Base-by-base conservation (phyloP, 164 flowering plant species). In the Magnolia officinalis region DNA sequence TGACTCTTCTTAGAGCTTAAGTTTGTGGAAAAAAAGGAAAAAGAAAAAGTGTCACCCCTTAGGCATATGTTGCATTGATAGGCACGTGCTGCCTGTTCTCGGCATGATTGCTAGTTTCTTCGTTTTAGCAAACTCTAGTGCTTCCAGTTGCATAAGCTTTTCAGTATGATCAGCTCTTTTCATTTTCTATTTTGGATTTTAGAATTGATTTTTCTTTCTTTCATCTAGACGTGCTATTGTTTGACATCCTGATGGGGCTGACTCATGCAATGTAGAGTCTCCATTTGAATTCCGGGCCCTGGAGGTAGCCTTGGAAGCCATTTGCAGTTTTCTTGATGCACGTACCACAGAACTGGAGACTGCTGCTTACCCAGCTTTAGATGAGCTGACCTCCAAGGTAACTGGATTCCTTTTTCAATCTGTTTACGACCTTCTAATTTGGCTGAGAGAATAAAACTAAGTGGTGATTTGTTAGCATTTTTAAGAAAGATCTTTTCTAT, bases 221-320 rank as follows among this genome's bases (percentile, higher is more conserved):
- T 55, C 45, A 14, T 52, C 18, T 20, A 78, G 18, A 71, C 75
- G 50, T 80, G 37, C 66, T 69, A 45, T 63, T 70, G 13, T 71
- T 71, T 63, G 4, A 16, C 31, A 23, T 63, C 31, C 21, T 79
- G 31, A 80, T 59, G 59, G 16, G 73, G 20, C 21, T 31, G 4
- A 24, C 5, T 73, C 50, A 9, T 78, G 76, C 73, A 49, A 80
- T 84, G 79, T 78, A 96, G 98, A 96, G 79, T 92, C 94, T 79
- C 99, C 99, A 59, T 96, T 96, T 84, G 99, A 94, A 77, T 92
- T 96, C 70, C 95, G 97, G 37, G 99, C 98, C 3, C 81, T 96
- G 31, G 99, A 96, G 86, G 98, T 96, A 18, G 98, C 93, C 72
- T 79, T 96, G 75, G 98, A 96, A 86, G 96, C 93, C 2, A 92